A percentile compares a stretch with the other conserved stretches of the same genome.
Conservation (phyloP, 352 stramenopile species). For the Globisporangium recalcitrans region DNA sequence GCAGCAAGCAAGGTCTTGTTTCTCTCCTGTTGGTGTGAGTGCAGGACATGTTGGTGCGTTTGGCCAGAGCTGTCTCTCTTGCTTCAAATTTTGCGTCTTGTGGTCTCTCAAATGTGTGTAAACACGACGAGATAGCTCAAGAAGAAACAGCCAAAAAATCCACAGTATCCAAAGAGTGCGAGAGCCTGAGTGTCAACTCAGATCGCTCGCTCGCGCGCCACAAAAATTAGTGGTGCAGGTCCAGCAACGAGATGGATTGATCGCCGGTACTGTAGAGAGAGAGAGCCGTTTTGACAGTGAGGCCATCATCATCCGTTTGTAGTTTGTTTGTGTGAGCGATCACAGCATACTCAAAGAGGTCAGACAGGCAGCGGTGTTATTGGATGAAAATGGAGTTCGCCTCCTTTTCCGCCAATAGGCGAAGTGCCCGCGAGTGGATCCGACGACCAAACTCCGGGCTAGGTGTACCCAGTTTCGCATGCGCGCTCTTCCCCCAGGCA, state of each 20-base stretch:
- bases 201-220: neutral
- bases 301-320: too few relatives aligned
- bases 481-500: slow-evolving; percentile 4
- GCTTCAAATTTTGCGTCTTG: too few relatives aligned
- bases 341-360: neutral
- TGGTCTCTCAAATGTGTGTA: too few relatives aligned
- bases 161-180: neutral
- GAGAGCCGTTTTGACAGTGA: slow-evolving; percentile 5
- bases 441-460: neutral
- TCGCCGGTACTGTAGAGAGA: neutral
- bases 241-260: neutral
- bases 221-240: slow-evolving; percentile 1
- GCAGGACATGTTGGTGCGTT: too few relatives aligned
- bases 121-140: too few relatives aligned
- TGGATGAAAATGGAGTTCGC: slow-evolving; percentile 4
- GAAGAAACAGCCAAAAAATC: too few relatives aligned
- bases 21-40: too few relatives aligned
- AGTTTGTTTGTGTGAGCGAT: neutral
- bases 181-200: neutral
- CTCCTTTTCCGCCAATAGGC: neutral
- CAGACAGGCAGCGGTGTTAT: neutral
- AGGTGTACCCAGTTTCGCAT: slow-evolving; percentile 1
- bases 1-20: too few relatives aligned
- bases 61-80: too few relatives aligned
- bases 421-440: neutral